Conservation (phyloP, 345 rosid species). For the Syzygium oleosum region DNA sequence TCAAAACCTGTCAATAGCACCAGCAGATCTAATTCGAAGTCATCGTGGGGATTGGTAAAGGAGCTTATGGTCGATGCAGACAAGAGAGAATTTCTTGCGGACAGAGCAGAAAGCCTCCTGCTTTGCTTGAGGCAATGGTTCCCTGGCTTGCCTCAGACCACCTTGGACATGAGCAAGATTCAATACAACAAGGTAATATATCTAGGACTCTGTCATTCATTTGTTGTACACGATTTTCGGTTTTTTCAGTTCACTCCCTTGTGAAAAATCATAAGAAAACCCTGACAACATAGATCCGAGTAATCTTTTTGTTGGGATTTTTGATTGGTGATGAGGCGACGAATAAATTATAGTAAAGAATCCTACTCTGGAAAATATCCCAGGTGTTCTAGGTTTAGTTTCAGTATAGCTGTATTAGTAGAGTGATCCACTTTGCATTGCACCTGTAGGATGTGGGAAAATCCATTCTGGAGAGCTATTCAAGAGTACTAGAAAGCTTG, state of each 20-base stretch:
- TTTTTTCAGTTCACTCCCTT: neutral
- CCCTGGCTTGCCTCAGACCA: constrained; percentile 91
- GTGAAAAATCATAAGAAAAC: neutral
- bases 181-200: constrained; percentile 69
- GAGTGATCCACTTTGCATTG: neutral
- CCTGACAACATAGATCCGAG: neutral
- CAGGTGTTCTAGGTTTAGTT: neutral
- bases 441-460: constrained; percentile 77
- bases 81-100: constrained; percentile 76
- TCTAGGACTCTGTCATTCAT: neutral
- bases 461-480: constrained; percentile 90
- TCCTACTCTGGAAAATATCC: neutral
- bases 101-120: constrained; percentile 80
- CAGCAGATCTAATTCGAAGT: constrained; percentile 38
- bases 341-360: neutral
- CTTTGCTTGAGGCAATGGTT: constrained; percentile 83
- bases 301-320: neutral
- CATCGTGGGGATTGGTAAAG: constrained; percentile 92
- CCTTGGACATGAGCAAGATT: constrained; percentile 93
- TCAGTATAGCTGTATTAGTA: neutral
- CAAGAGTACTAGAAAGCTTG: constrained; percentile 86
- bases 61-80: constrained; percentile 86
- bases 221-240: neutral
- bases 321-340: neutral
- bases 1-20: constrained; percentile 38